phyloP scores from a whole-genome alignment of 495 filamentous ascomycete species.

The Penicillium soppii region DNA sequence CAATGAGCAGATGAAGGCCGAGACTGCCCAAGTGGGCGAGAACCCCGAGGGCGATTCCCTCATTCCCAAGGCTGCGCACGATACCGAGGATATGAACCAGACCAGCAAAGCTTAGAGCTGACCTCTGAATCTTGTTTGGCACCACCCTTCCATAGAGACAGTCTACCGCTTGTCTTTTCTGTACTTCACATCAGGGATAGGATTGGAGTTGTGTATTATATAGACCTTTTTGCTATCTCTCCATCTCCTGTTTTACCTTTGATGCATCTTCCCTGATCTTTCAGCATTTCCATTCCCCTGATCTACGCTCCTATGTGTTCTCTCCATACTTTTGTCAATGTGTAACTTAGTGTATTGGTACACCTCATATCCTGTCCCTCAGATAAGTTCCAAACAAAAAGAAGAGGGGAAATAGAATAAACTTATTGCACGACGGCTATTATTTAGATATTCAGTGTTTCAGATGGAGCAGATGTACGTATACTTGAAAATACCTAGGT shows the following conservation, averaged over 20 bases:
- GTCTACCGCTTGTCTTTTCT: slow-evolving; percentile 10
- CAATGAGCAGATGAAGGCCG: slow-evolving; percentile 23
- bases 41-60: slow-evolving; percentile 41
- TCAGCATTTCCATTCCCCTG: slow-evolving; percentile 30
- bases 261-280: slow-evolving; percentile 22
- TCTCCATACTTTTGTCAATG: slow-evolving; percentile 10
- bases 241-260: slow-evolving; percentile 12
- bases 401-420: slow-evolving; percentile 27
- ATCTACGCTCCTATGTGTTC: slow-evolving; percentile 22
- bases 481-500: too few species aligned
- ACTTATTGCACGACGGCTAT: slow-evolving; percentile 29
- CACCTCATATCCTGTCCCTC: slow-evolving; percentile 14
- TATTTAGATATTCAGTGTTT: too few species aligned
- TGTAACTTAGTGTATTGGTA: slow-evolving; percentile 41
- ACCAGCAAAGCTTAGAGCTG: slow-evolving; percentile 29
- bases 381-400: slow-evolving; percentile 1
- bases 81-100: slow-evolving; percentile 38
- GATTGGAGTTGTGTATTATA: slow-evolving; percentile 33
- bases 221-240: slow-evolving; percentile 20
- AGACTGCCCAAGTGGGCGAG: slow-evolving; percentile 18
- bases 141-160: slow-evolving; percentile 4
- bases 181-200: slow-evolving; percentile 11
- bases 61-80: slow-evolving; percentile 52
- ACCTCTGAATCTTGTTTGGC: slow-evolving; percentile 14
- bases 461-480: too few species aligned